A percentile compares a stretch with the other conserved stretches of the same genome.
These are phyloP conservation scores for Carex arenaria DNA, from an alignment of 202 grass and related monocot genomes.

Conservation along the genomic window DNA sequence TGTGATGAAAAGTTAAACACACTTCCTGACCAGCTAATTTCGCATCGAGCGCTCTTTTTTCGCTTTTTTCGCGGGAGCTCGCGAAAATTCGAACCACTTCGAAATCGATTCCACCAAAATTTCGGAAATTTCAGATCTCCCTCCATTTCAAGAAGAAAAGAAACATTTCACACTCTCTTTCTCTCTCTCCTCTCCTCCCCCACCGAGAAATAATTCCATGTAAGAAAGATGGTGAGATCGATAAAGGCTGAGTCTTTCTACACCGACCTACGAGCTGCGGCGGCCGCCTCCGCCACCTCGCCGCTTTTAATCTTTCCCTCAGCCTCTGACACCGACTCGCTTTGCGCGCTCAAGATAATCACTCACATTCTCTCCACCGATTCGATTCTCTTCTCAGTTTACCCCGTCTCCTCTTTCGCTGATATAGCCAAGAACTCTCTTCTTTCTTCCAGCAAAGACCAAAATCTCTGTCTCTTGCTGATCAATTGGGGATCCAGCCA, in stretches of 20 bases:
- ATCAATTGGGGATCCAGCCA: constrained; percentile 83
- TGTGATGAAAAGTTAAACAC: neutral
- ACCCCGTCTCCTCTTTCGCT: constrained; percentile 60
- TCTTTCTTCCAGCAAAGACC: constrained; percentile 15
- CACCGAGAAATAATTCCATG: constrained; percentile 12
- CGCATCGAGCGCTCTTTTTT: neutral
- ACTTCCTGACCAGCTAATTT: neutral
- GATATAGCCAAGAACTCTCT: constrained; percentile 29
- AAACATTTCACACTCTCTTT: neutral
- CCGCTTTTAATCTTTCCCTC: constrained; percentile 84
- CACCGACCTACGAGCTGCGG: constrained; percentile 36
- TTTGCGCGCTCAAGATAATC: constrained; percentile 64
- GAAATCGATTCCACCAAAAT: neutral
- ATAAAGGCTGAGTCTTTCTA: constrained; percentile 36
- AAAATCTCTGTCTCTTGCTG: constrained; percentile 50
- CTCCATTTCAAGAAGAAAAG: neutral
- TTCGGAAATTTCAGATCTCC: constrained; percentile 28
- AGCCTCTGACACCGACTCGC: constrained; percentile 72
- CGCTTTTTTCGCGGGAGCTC: constrained; percentile 14
- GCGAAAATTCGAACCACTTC: constrained; percentile 17
- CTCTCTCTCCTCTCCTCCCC: neutral
- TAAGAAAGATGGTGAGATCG: neutral
- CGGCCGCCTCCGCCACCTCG: constrained; percentile 33
- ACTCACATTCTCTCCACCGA: constrained; percentile 75
- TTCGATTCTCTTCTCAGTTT: constrained; percentile 78